A percentile compares a stretch with the other conserved stretches of the same genome.
Conservation (phyloP, 2,329 filamentous ascomycete genomes). For the Monilinia aucupariae region DNA sequence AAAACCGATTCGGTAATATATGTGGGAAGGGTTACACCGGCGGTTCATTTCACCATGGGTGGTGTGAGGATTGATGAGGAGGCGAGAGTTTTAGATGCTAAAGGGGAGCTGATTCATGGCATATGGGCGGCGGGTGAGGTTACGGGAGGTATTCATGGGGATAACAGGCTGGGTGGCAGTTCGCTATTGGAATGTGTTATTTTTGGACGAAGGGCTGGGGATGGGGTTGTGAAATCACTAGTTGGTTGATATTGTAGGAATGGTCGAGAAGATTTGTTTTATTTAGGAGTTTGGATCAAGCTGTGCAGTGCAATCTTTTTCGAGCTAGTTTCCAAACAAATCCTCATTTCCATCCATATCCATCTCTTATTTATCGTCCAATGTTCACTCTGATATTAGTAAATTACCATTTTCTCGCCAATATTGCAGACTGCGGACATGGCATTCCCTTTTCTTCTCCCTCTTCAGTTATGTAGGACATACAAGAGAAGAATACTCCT, state of each 20-base stretch:
- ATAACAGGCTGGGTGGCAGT: slow-evolving; percentile 56
- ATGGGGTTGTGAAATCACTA: slow-evolving; percentile 15
- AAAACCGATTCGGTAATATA: slow-evolving; percentile 50
- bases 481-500: no score
- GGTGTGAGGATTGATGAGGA: slow-evolving; percentile 53
- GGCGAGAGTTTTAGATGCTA: slow-evolving; percentile 45
- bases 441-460: no score
- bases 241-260: neutral
- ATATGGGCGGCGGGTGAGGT: slow-evolving; percentile 61
- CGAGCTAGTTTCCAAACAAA: no score
- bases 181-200: slow-evolving; percentile 59
- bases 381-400: neutral
- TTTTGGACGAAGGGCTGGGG: slow-evolving; percentile 54
- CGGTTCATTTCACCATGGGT: slow-evolving; percentile 64
- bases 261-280: neutral
- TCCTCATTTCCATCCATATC: neutral
- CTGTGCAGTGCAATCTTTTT: neutral
- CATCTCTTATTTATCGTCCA: neutral
- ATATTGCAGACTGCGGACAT: neutral
- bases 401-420: neutral
- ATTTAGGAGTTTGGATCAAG: neutral
- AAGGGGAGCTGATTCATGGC: slow-evolving; percentile 45
- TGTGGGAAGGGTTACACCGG: slow-evolving; percentile 55
- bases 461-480: no score
- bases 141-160: slow-evolving; percentile 59